Evolutionary conservation across 768 basidiomycete genomes (phyloP).

Genomic region (Dacryopinax primogenitus): DNA sequence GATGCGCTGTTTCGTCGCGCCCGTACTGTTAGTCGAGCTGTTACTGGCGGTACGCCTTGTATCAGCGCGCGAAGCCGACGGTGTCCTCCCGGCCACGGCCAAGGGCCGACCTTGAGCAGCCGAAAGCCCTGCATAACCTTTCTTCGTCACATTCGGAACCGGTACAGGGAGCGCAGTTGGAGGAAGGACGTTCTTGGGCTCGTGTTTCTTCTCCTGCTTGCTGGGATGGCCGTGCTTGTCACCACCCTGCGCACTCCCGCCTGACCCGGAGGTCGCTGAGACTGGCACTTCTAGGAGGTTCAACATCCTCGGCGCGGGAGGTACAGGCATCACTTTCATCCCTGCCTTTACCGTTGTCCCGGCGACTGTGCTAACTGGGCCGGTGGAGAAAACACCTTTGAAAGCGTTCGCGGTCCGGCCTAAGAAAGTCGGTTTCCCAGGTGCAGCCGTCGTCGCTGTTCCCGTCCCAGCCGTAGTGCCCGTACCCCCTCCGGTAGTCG

Average conservation of each 20-base stretch:
- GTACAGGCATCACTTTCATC: neutral
- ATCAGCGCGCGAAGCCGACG: no score
- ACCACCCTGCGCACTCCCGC: neutral
- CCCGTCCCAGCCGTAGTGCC: neutral
- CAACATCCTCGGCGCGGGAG: neutral
- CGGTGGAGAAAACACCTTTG: neutral
- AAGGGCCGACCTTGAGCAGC: no score
- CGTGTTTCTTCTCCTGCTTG: no score
- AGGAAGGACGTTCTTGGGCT: no score
- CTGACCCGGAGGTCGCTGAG: neutral
- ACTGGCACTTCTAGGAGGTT: neutral
- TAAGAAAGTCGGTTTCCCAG: neutral
- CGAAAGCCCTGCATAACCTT: no score
- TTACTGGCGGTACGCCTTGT: no score
- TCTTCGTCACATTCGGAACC: no score
- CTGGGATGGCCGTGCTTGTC: neutral
- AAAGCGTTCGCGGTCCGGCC: neutral
- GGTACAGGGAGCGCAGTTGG: neutral
- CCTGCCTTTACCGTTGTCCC: no score
- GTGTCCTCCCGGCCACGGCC: no score
- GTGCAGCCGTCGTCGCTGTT: neutral
- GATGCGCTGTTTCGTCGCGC: no score
- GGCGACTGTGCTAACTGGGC: no score
- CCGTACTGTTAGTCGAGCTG: no score
- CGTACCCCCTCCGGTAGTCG: neutral